Percentiles rank a stretch among this genome's conserved stretches.
These are phyloP conservation scores for Gastroboletus turbinatus DNA, from an alignment of 1,284 basidiomycete genomes.

Conservation along the genomic window DNA sequence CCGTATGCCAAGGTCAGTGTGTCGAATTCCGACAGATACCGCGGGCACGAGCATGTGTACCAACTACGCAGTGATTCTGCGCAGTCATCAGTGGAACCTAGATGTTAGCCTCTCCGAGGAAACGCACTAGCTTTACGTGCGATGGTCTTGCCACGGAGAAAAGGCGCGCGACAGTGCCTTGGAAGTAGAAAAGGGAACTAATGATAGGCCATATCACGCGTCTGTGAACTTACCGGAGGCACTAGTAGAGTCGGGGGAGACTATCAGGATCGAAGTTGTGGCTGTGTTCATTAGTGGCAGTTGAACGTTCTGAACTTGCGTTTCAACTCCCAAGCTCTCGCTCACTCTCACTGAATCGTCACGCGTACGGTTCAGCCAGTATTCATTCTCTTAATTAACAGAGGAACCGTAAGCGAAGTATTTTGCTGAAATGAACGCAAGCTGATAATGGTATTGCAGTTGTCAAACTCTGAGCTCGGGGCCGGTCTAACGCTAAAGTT, in stretches of 20 bases:
- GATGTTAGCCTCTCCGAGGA: neutral
- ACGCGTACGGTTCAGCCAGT: neutral
- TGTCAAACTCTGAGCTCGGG: neutral
- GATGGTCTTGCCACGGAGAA: too few relatives aligned
- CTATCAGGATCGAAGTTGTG: neutral
- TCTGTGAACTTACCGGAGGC: too few relatives aligned
- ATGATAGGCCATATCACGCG: too few relatives aligned
- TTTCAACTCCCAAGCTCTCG: neutral
- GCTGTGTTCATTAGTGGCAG: neutral
- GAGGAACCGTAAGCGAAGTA: neutral
- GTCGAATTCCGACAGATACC: too few relatives aligned
- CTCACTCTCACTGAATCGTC: too few relatives aligned
- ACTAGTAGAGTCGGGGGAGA: too few relatives aligned
- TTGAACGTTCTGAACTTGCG: neutral
- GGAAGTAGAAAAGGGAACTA: too few relatives aligned
- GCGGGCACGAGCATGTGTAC: neutral
- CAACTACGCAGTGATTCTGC: neutral
- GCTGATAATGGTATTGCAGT: constrained; percentile 8
- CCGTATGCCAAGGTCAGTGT: too few relatives aligned
- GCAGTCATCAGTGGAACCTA: neutral
- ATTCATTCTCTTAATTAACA: neutral
- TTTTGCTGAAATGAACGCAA: neutral
- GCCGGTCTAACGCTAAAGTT: constrained; percentile 13
- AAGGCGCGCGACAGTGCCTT: too few relatives aligned
- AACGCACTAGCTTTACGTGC: neutral